Evolutionary conservation across 2,329 filamentous ascomycete species (phyloP).

Genomic region (Epichloe amarillans): DNA sequence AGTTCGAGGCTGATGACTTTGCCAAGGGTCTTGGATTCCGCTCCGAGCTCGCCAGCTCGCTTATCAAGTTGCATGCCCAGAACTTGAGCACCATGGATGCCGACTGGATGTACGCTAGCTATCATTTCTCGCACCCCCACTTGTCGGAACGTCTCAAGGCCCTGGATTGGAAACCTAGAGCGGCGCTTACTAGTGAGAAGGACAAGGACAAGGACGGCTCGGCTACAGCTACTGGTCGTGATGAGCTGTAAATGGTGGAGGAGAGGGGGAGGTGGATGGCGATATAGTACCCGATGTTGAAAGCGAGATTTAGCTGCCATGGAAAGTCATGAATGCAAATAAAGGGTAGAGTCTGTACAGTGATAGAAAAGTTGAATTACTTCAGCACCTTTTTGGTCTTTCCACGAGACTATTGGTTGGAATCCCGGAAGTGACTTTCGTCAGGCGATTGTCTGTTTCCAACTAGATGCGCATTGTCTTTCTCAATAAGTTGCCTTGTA

Average conservation of each 20-base stretch:
- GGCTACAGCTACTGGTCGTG: constrained; percentile 60
- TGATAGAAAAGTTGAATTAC: background rate
- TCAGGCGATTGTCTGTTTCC: too few species aligned
- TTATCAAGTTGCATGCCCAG: constrained; percentile 97
- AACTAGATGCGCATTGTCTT: background rate
- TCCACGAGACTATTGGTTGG: too few species aligned
- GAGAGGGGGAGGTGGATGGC: background rate
- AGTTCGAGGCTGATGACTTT: constrained; percentile 92
- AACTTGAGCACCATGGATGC: constrained; percentile 98
- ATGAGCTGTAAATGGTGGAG: constrained; percentile 40
- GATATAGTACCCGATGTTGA: background rate
- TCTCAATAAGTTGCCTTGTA: background rate
- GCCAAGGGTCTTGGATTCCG: constrained; percentile 75
- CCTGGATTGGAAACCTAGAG: constrained; percentile 65
- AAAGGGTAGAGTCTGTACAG: background rate
- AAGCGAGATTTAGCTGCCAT: background rate
- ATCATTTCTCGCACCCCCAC: constrained; percentile 97
- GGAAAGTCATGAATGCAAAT: background rate
- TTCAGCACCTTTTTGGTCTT: too few species aligned
- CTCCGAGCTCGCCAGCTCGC: constrained; percentile 66
- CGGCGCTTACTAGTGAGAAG: constrained; percentile 29
- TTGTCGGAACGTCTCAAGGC: constrained; percentile 86
- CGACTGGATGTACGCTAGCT: constrained; percentile 95
- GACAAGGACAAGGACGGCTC: constrained; percentile 30
- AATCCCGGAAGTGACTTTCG: too few species aligned